phyloP scores from a whole-genome alignment of 169 alveolate genomes.

The Plasmodium gallinaceum region DNA sequence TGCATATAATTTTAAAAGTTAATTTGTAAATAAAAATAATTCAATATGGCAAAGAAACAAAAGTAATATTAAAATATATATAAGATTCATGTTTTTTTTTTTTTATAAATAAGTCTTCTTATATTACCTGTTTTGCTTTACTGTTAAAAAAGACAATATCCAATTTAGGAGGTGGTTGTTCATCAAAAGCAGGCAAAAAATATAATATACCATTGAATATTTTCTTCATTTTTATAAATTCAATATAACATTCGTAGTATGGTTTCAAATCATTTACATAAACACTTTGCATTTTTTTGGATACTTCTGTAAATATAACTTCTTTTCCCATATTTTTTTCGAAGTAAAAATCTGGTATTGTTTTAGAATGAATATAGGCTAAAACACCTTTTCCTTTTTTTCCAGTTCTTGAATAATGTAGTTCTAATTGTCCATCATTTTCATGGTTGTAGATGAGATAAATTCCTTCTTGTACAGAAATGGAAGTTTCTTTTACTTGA shows the following conservation, averaged over 20 bases:
- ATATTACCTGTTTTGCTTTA: slow-evolving; percentile 65
- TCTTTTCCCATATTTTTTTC: slow-evolving; percentile 71
- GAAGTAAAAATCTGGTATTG: slow-evolving; percentile 81
- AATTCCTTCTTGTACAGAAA: slow-evolving; percentile 28
- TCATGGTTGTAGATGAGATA: slow-evolving; percentile 47
- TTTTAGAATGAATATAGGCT: slow-evolving; percentile 74
- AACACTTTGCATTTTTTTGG: slow-evolving; percentile 78
- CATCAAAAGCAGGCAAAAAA: slow-evolving; percentile 80
- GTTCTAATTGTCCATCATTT: slow-evolving; percentile 68
- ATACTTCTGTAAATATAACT: slow-evolving; percentile 76
- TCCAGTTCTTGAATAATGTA: slow-evolving; percentile 42
- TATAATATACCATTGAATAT: slow-evolving; percentile 79
- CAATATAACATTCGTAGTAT: slow-evolving; percentile 80
- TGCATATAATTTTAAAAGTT: too few species aligned
- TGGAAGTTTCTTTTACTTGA: slow-evolving; percentile 32
- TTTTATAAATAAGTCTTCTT: too few species aligned
- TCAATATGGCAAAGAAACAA: too few species aligned
- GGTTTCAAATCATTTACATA: slow-evolving; percentile 83
- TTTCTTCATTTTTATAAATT: slow-evolving; percentile 78
- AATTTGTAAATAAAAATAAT: too few species aligned
- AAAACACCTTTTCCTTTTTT: slow-evolving; percentile 56
- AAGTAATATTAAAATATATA: too few species aligned
- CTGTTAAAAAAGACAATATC: slow-evolving; percentile 71
- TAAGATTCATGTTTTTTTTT: too few species aligned
- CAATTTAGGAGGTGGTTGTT: slow-evolving; percentile 84